These are phyloP conservation scores for Globisporangium barbulae DNA, from an alignment of 352 stramenopile genomes.

Conservation along the genomic window DNA sequence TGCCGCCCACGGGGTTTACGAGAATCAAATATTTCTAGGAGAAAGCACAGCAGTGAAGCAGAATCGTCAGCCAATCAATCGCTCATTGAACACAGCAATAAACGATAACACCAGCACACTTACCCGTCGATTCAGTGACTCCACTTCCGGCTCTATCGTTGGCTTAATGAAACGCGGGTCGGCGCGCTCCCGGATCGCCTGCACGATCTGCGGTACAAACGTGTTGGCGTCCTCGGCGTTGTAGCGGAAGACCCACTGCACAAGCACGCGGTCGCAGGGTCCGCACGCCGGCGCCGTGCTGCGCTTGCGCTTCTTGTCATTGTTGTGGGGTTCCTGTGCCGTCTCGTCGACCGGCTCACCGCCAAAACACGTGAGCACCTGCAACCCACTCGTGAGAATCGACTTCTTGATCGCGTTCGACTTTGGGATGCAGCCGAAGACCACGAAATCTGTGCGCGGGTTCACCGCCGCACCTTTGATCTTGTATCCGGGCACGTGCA, in stretches of 20 bases:
- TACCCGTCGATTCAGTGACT: constrained; percentile 31
- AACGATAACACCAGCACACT: constrained; percentile 11
- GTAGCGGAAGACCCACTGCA: constrained; percentile 54
- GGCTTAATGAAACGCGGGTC: constrained; percentile 24
- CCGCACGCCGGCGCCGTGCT: neutral
- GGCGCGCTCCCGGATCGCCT: constrained; percentile 37
- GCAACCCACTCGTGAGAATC: constrained; percentile 9
- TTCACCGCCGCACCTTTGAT: neutral
- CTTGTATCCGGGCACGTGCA: constrained; percentile 11
- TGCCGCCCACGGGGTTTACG: constrained; percentile 64
- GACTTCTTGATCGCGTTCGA: constrained; percentile 15
- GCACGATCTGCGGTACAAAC: constrained; percentile 32
- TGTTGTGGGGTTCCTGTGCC: neutral
- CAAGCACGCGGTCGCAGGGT: constrained; percentile 23
- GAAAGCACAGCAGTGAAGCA: constrained; percentile 9
- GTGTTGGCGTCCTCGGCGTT: constrained; percentile 26
- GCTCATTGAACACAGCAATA: constrained; percentile 1
- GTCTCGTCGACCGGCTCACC: neutral
- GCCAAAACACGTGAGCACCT: constrained; percentile 14
- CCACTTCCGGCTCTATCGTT: constrained; percentile 1
- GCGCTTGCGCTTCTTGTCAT: constrained; percentile 16
- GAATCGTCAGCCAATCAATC: constrained; percentile 17
- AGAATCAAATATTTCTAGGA: constrained; percentile 31
- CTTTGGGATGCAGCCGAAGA: constrained; percentile 18
- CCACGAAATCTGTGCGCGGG: constrained; percentile 10